phyloP scores from a whole-genome alignment of 2,329 filamentous ascomycete species.

The Aspergillus unguis region DNA sequence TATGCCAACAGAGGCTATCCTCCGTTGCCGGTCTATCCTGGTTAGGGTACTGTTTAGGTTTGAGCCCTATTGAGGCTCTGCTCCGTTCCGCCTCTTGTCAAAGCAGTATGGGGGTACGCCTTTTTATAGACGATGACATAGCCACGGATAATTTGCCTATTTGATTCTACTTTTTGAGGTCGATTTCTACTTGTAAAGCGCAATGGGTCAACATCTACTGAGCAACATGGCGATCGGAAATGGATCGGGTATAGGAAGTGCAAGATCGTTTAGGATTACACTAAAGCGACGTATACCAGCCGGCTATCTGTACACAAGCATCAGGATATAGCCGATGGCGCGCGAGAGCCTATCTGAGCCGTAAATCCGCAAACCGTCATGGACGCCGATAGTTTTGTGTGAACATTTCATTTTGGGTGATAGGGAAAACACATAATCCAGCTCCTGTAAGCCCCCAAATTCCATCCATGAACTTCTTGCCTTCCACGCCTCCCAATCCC shows the following conservation, averaged over 20 bases:
- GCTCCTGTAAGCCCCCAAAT: slow-evolving; percentile 24
- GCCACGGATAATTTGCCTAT: too few species aligned
- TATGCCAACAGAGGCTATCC: too few species aligned
- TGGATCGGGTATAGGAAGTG: background rate
- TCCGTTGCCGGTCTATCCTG: too few species aligned
- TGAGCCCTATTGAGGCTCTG: too few species aligned
- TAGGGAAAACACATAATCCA: slow-evolving; percentile 26
- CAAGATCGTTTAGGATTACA: slow-evolving; percentile 4
- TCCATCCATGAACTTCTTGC: slow-evolving; percentile 21
- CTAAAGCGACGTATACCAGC: background rate
- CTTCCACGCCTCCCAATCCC: slow-evolving; percentile 26
- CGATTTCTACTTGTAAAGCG: too few species aligned
- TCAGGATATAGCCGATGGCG: slow-evolving; percentile 16
- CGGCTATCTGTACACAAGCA: background rate
- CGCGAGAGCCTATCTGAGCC: slow-evolving; percentile 22
- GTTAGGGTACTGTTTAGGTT: too few species aligned
- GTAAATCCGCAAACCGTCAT: slow-evolving; percentile 21
- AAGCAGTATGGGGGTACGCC: too few species aligned
- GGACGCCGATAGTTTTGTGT: slow-evolving; percentile 22
- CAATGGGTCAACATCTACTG: too few species aligned
- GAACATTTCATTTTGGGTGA: slow-evolving; percentile 17
- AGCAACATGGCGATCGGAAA: too few species aligned
- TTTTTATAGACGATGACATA: too few species aligned
- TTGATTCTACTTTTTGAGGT: too few species aligned
- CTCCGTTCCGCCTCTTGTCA: too few species aligned